Evolutionary conservation across 495 filamentous ascomycete species (phyloP).

Genomic region (Aspergillus ostianus): DNA sequence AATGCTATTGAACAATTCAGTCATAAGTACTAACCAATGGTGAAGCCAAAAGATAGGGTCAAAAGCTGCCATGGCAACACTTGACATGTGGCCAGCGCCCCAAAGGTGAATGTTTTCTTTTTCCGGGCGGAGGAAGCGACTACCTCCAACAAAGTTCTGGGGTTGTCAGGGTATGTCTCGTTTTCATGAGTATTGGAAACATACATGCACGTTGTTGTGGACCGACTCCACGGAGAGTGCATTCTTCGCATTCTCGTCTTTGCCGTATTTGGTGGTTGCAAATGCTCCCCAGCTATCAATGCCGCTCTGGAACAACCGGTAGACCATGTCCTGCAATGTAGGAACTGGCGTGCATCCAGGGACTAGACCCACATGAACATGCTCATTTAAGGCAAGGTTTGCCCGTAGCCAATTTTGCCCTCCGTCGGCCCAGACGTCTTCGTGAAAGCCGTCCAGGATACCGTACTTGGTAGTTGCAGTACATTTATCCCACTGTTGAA

Average conservation of each 20-base stretch:
- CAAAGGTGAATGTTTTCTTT: conserved; percentile 5
- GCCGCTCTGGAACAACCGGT: conserved; percentile 4
- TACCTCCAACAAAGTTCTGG: conserved; percentile 7
- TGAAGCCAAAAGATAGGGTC: conserved; percentile 10
- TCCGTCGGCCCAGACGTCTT: conserved; percentile 7
- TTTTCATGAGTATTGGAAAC: not conserved
- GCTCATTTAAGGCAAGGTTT: conserved; percentile 8
- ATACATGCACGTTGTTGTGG: conserved; percentile 12
- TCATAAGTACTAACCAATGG: conserved; percentile 1
- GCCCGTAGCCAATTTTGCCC: conserved; percentile 9
- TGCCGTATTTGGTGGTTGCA: conserved; percentile 2
- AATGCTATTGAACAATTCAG: not conserved
- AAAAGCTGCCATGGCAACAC: conserved; percentile 4
- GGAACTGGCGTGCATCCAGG: not conserved
- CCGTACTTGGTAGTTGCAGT: conserved; percentile 10
- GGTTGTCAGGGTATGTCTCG: not conserved
- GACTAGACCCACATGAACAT: not conserved
- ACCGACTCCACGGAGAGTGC: conserved; percentile 2
- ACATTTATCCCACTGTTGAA: conserved; percentile 12
- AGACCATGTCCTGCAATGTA: conserved; percentile 8
- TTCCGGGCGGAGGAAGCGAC: conserved; percentile 3
- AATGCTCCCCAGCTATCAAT: conserved; percentile 3
- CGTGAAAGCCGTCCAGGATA: conserved; percentile 3
- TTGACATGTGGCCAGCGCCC: conserved; percentile 10
- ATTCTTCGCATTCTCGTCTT: not conserved